Percentiles rank a stretch among this genome's conserved stretches.
These are phyloP conservation scores for Halophytophthora batemanensis DNA, from an alignment of 352 stramenopile species.

Conservation along the genomic window DNA sequence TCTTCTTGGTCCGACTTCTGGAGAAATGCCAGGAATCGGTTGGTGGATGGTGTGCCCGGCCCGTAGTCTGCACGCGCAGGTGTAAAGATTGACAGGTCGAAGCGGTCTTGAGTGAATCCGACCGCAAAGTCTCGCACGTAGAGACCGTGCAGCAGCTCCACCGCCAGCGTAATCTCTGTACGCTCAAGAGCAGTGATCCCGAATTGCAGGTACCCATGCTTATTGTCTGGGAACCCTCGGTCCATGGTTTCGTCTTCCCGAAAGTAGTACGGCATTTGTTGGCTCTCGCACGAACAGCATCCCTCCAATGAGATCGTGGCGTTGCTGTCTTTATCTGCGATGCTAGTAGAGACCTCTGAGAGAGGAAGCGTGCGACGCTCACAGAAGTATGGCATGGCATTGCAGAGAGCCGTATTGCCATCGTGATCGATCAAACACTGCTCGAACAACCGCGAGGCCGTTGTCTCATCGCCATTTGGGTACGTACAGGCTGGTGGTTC, in stretches of 20 bases:
- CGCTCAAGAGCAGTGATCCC: conserved; percentile 78
- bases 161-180: conserved; percentile 85
- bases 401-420: conserved; percentile 40
- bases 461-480: conserved; percentile 50
- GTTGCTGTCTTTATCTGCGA: conserved; percentile 19
- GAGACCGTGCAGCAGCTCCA: conserved; percentile 93
- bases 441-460: conserved; percentile 34
- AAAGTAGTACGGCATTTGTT: conserved; percentile 91
- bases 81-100: conserved; percentile 89
- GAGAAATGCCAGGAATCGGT: conserved; percentile 84
- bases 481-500: conserved; percentile 58
- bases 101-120: conserved; percentile 71
- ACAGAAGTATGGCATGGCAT: conserved; percentile 68
- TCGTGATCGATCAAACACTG: conserved; percentile 42
- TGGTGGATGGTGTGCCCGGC: conserved; percentile 46
- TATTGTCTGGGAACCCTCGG: conserved; percentile 92
- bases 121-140: conserved; percentile 91
- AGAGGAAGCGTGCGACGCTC: conserved; percentile 31
- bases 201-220: conserved; percentile 93
- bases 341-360: conserved; percentile 11
- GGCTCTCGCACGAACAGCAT: conserved; percentile 88
- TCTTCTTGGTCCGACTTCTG: conserved; percentile 68
- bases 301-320: conserved; percentile 22
- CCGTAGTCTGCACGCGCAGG: conserved; percentile 75
- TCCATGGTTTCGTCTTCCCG: conserved; percentile 42